phyloP scores from a whole-genome alignment of 1,284 basidiomycete species.

The Puccinia polysora region DNA sequence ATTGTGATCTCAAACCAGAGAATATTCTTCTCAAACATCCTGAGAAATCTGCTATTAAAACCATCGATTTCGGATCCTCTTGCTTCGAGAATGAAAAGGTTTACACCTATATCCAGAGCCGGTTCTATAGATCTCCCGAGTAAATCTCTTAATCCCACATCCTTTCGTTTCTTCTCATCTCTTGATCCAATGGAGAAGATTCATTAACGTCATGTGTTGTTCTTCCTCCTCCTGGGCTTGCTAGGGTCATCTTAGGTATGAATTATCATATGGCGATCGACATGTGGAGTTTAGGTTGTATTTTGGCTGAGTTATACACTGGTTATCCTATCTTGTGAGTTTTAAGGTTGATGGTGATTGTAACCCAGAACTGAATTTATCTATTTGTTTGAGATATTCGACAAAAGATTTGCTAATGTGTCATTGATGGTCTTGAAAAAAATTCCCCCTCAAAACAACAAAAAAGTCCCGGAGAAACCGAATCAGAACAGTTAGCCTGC shows the following conservation, averaged over 20 bases:
- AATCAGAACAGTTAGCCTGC: conserved; percentile 95
- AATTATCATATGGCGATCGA: conserved; percentile 72
- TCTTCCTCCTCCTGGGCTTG: background rate
- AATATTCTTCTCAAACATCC: conserved; percentile 93
- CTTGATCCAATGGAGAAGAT: too few relatives aligned
- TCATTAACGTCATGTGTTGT: too few relatives aligned
- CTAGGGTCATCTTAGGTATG: conserved; percentile 74
- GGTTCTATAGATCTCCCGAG: conserved; percentile 93
- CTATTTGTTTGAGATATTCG: too few relatives aligned
- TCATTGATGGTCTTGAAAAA: too few relatives aligned
- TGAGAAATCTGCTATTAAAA: conserved; percentile 91
- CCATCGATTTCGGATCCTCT: conserved; percentile 98
- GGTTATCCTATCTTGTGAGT: conserved; percentile 84
- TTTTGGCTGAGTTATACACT: conserved; percentile 95
- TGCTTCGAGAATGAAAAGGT: conserved; percentile 99
- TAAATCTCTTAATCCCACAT: background rate
- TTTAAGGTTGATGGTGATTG: too few relatives aligned
- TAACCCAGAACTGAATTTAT: background rate
- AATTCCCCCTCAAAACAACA: background rate
- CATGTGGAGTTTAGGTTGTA: conserved; percentile 98
- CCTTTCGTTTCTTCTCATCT: background rate
- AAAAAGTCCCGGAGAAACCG: conserved; percentile 53
- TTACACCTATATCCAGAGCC: conserved; percentile 94
- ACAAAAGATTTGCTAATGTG: background rate
- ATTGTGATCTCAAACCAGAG: conserved; percentile 99